Conservation (phyloP, 225 moss, liverwort and hornwort species). For the Physcomitrium patens region DNA sequence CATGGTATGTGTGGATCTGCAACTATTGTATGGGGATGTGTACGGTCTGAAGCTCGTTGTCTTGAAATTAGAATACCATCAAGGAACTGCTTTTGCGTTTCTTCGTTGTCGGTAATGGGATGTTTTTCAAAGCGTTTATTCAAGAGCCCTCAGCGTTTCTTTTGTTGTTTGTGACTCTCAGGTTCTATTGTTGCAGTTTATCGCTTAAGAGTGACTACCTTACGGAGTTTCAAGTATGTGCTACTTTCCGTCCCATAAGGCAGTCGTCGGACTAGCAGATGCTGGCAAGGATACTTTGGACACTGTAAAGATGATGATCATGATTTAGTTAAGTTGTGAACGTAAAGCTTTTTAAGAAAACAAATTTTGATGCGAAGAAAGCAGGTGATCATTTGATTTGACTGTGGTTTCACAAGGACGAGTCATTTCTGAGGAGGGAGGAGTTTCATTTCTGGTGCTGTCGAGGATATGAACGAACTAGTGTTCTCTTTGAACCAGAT, state of each 20-base stretch:
- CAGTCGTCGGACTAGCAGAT: too few relatives aligned
- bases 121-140: not conserved
- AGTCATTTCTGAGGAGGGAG: not conserved
- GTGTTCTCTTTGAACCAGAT: slow-evolving; percentile 18
- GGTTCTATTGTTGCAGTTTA: slow-evolving; percentile 36
- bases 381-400: slow-evolving; percentile 11
- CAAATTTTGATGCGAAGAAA: not conserved
- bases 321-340: not conserved
- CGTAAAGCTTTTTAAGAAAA: not conserved
- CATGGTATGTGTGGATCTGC: not conserved
- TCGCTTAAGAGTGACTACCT: slow-evolving; percentile 32
- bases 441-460: slow-evolving; percentile 16
- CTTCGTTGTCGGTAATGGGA: not conserved
- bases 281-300: too few relatives aligned
- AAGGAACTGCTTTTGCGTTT: not conserved
- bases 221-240: slow-evolving; percentile 18
- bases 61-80: not conserved
- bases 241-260: slow-evolving; percentile 5
- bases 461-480: slow-evolving; percentile 27
- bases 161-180: slow-evolving; percentile 35
- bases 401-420: not conserved
- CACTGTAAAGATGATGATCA: not conserved
- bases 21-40: not conserved
- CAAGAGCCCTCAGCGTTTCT: slow-evolving; percentile 22
- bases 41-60: slow-evolving; percentile 36